Conservation (phyloP, 345 rosid genomes). For the Sonneratia alba region DNA sequence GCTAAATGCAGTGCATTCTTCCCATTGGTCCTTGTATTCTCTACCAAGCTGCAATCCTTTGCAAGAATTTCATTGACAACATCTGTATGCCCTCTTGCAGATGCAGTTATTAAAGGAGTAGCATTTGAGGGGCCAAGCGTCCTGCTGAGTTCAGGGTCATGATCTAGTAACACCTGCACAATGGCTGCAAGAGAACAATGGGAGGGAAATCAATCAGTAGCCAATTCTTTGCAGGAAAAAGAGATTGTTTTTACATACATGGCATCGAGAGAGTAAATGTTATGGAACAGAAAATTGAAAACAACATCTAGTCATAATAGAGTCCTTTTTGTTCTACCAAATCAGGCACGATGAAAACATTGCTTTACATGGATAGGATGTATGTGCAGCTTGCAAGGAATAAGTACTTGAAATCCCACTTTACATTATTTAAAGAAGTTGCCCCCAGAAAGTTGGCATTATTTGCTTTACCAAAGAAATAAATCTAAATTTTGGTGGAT, state of each 20-base stretch:
- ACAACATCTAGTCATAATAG: no score
- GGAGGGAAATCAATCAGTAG: background rate
- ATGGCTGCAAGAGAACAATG: constrained; percentile 22
- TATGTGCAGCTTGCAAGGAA: background rate
- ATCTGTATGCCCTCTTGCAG: constrained; percentile 80
- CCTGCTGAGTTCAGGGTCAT: constrained; percentile 68
- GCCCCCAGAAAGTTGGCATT: no score
- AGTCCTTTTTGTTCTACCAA: background rate
- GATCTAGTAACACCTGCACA: constrained; percentile 75
- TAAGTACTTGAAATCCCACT: background rate
- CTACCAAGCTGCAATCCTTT: constrained; percentile 68
- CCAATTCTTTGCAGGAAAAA: background rate
- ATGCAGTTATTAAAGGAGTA: constrained; percentile 83
- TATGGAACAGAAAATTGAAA: background rate
- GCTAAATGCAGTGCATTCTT: constrained; percentile 89
- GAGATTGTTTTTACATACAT: background rate
- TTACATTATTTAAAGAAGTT: background rate
- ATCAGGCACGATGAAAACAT: background rate
- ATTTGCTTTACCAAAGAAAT: no score
- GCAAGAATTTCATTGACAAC: constrained; percentile 75
- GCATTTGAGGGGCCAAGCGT: constrained; percentile 75
- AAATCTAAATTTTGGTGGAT: no score
- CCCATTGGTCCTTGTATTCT: constrained; percentile 67
- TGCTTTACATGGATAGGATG: background rate
- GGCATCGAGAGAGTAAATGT: background rate